A percentile compares a stretch with the other conserved stretches of the same genome.
phyloP scores from a whole-genome alignment of 2,329 filamentous ascomycete genomes.

The Verticillium dahliae region DNA sequence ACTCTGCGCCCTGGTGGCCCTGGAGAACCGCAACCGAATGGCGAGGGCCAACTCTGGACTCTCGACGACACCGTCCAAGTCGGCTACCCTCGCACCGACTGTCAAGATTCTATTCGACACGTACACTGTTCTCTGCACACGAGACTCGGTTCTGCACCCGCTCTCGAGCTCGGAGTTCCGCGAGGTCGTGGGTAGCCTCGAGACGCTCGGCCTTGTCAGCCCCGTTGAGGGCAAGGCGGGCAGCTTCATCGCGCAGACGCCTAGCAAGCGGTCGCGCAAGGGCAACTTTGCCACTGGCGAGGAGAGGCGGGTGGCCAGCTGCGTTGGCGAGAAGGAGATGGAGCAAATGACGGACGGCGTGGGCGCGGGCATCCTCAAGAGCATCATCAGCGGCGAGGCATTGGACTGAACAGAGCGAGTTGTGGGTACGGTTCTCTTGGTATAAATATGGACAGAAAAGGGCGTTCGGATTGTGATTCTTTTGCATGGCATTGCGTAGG shows the following conservation, averaged over 20 bases:
- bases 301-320: conserved; percentile 73
- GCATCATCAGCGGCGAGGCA: conserved; percentile 55
- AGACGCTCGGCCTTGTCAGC: conserved; percentile 76
- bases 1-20: conserved; percentile 77
- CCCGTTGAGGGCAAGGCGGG: conserved; percentile 64
- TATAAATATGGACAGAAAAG: neutral
- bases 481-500: neutral
- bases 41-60: conserved; percentile 16
- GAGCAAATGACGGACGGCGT: conserved; percentile 60
- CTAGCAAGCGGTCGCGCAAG: conserved; percentile 61
- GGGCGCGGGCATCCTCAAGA: conserved; percentile 54
- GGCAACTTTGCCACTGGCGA: conserved; percentile 51
- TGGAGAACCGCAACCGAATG: conserved; percentile 68
- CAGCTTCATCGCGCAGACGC: conserved; percentile 61
- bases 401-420: conserved; percentile 33
- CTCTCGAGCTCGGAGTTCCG: conserved; percentile 89
- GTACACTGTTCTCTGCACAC: conserved; percentile 76
- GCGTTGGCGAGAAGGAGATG: conserved; percentile 74
- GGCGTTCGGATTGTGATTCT: neutral
- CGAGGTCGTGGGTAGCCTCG: conserved; percentile 83
- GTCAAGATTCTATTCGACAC: conserved; percentile 79
- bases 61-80: conserved; percentile 54
- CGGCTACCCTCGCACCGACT: conserved; percentile 60
- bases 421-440: neutral
- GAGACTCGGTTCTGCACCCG: conserved; percentile 83